These are phyloP conservation scores for Fusarium poae DNA, from an alignment of 2,329 filamentous ascomycete species.

Conservation along the genomic window DNA sequence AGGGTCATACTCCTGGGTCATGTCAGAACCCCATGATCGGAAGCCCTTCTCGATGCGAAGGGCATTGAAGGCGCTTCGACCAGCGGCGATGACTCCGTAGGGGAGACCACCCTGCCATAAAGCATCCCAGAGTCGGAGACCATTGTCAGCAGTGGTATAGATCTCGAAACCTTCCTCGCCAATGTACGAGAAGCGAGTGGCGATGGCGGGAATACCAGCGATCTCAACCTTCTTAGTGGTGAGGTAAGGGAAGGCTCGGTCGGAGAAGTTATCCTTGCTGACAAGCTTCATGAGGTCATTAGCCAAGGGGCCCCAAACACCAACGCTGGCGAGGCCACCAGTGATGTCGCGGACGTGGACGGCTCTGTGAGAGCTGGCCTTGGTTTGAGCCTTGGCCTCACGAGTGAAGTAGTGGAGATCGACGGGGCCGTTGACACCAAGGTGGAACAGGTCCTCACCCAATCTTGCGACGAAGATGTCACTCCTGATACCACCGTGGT, in stretches of 20 bases:
- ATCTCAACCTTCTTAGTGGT: conserved; percentile 63
- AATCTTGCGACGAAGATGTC: conserved; percentile 70
- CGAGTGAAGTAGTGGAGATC: conserved; percentile 67
- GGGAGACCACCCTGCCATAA: conserved; percentile 67
- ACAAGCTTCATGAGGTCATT: conserved; percentile 63
- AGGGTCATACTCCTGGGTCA: conserved; percentile 72
- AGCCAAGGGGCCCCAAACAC: conserved; percentile 71
- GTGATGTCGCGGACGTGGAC: conserved; percentile 70
- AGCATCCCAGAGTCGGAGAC: conserved; percentile 69
- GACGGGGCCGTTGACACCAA: conserved; percentile 67
- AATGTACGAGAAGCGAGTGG: conserved; percentile 69
- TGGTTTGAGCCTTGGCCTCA: conserved; percentile 64
- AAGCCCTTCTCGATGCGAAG: conserved; percentile 72
- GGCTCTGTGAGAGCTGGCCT: conserved; percentile 56
- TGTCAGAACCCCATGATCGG: conserved; percentile 68
- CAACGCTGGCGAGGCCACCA: conserved; percentile 70
- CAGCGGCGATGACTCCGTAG: conserved; percentile 69
- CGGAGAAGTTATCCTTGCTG: conserved; percentile 61
- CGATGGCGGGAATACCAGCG: conserved; percentile 67
- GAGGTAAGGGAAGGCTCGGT: conserved; percentile 63
- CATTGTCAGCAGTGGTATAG: conserved; percentile 70
- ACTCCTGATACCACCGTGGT: conserved; percentile 65
- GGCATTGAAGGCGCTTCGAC: conserved; percentile 69
- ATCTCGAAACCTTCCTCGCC: conserved; percentile 74
- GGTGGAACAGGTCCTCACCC: conserved; percentile 63